Evolutionary conservation across 305 asterid genomes (phyloP).

Genomic region (Solanum hybrid): DNA sequence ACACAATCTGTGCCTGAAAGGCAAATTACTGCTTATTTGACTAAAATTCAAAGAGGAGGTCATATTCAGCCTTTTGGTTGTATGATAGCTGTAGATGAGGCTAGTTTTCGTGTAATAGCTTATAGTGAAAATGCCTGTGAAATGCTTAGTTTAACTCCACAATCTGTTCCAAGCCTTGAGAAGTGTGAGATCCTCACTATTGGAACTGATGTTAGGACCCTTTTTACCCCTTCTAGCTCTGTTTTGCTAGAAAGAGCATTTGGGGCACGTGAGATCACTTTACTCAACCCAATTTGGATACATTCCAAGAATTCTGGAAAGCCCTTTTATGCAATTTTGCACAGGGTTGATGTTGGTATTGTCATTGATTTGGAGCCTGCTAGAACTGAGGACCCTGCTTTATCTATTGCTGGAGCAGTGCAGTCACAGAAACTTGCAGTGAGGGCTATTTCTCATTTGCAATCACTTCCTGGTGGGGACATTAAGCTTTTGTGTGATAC

Average conservation of each 20-base stretch:
- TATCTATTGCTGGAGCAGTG: constrained; percentile 87
- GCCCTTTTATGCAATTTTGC: constrained; percentile 82
- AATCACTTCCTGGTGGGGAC: constrained; percentile 87
- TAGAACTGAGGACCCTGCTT: constrained; percentile 77
- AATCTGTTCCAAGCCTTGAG: constrained; percentile 60
- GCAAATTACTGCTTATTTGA: constrained; percentile 62
- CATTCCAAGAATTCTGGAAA: constrained; percentile 61
- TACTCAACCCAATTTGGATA: constrained; percentile 68
- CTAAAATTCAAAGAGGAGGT: constrained; percentile 79
- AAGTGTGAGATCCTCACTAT: constrained; percentile 36
- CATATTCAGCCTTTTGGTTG: constrained; percentile 73
- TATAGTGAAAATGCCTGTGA: constrained; percentile 73
- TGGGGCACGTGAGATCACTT: constrained; percentile 61
- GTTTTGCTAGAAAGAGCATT: constrained; percentile 55
- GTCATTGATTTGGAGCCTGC: constrained; percentile 93
- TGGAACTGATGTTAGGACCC: constrained; percentile 62
- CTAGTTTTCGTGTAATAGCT: constrained; percentile 43
- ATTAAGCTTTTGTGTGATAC: constrained; percentile 73
- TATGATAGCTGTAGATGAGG: constrained; percentile 59
- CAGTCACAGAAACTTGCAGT: constrained; percentile 92
- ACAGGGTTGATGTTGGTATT: constrained; percentile 69
- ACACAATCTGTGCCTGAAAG: constrained; percentile 39
- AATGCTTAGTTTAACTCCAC: constrained; percentile 68
- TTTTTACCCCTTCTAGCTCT: constrained; percentile 53
- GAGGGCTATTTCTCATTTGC: constrained; percentile 78